phyloP scores from a whole-genome alignment of 73 alveolate species.

The Breviolum minutum region DNA sequence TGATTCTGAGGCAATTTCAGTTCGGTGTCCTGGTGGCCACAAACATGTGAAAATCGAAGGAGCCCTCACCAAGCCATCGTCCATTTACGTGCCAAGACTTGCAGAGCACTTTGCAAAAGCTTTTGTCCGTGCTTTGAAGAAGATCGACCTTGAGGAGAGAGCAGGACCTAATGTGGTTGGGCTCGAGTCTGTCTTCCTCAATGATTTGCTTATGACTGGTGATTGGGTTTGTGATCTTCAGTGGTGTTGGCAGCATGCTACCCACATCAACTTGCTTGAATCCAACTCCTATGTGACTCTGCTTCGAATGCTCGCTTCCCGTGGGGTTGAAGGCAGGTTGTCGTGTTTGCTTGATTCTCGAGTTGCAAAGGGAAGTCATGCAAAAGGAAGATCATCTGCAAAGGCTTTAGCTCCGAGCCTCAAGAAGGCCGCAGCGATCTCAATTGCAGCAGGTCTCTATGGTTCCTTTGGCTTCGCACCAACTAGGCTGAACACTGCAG shows the following conservation, averaged over 20 bases:
- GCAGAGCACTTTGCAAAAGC: neutral
- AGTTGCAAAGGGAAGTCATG: neutral
- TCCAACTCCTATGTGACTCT: neutral
- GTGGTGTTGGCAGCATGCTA: neutral
- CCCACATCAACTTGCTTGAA: conserved; percentile 33
- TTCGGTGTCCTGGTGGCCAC: neutral
- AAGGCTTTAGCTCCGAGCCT: neutral
- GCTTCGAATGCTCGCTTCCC: neutral
- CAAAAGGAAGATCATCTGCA: neutral
- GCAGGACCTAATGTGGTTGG: neutral
- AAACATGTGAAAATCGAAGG: neutral
- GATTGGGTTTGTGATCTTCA: neutral
- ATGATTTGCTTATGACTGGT: neutral
- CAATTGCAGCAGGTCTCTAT: neutral
- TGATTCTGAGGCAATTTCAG: too few species aligned
- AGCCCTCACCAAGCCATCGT: neutral
- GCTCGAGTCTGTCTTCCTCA: neutral
- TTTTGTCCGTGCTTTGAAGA: neutral
- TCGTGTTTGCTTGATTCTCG: neutral
- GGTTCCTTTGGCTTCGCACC: conserved; percentile 12
- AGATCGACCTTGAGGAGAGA: too few species aligned
- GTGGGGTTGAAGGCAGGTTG: neutral
- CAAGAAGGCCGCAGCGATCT: neutral
- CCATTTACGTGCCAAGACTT: neutral
- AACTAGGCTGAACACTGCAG: neutral